These are phyloP conservation scores for Metroxylon sagu DNA, from an alignment of 176 grass and related monocot genomes.

Conservation along the genomic window DNA sequence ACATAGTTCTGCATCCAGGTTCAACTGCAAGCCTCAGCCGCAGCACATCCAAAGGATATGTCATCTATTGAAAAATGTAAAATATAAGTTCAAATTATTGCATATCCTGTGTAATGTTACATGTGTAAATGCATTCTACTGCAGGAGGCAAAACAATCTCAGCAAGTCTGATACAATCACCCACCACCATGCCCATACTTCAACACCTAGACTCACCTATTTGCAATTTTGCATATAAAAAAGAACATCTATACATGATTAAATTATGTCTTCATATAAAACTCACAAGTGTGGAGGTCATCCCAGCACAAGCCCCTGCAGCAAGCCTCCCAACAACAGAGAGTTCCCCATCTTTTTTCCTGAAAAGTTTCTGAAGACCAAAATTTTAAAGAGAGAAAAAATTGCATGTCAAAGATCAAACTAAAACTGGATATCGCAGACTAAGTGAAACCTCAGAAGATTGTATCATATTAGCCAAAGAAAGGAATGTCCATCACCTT, in stretches of 20 bases:
- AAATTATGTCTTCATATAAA: slow-evolving; percentile 10
- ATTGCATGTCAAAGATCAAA: too few relatives aligned
- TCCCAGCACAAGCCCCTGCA: slow-evolving; percentile 97
- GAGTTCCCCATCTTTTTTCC: slow-evolving; percentile 75
- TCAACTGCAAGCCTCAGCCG: slow-evolving; percentile 93
- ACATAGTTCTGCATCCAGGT: slow-evolving; percentile 77
- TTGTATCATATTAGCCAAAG: slow-evolving; percentile 3
- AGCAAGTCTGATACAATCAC: too few relatives aligned
- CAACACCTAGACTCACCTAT: too few relatives aligned
- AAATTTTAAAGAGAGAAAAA: not conserved
- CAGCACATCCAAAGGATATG: slow-evolving; percentile 93
- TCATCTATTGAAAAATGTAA: slow-evolving; percentile 39
- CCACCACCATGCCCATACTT: too few relatives aligned
- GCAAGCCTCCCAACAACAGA: slow-evolving; percentile 80
- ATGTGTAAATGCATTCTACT: too few relatives aligned
- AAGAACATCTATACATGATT: not conserved
- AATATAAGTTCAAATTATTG: not conserved
- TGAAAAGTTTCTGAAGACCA: slow-evolving; percentile 66
- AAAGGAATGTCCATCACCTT: slow-evolving; percentile 43
- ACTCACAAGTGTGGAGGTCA: slow-evolving; percentile 99
- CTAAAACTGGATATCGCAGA: too few relatives aligned
- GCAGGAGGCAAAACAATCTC: too few relatives aligned
- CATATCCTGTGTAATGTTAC: too few relatives aligned
- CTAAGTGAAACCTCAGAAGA: too few relatives aligned
- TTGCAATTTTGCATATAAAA: too few relatives aligned